A percentile compares a stretch with the other conserved stretches of the same genome.
These are phyloP conservation scores for Pichia sporocuriosa DNA, from an alignment of 805 yeast species.

Conservation along the genomic window DNA sequence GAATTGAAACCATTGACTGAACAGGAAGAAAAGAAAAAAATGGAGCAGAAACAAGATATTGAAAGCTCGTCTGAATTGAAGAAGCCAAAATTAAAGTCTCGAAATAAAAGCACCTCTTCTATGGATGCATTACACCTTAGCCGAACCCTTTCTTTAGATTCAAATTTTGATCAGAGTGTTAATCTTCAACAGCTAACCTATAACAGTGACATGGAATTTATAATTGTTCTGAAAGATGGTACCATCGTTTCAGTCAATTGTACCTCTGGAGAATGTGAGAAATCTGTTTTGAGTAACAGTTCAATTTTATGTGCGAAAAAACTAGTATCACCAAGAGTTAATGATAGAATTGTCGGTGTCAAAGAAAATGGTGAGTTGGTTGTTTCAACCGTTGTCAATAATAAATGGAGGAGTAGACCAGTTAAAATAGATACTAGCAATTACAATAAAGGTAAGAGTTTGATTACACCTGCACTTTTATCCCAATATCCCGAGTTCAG, in stretches of 20 bases:
- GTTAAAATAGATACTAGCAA: slow-evolving; percentile 40
- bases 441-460: slow-evolving; percentile 37
- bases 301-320: slow-evolving; percentile 47
- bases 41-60: too few species aligned
- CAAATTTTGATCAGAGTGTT: slow-evolving; percentile 27
- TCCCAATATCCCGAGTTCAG: slow-evolving; percentile 16
- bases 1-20: too few species aligned
- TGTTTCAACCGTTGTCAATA: slow-evolving; percentile 59
- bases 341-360: slow-evolving; percentile 60
- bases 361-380: slow-evolving; percentile 44
- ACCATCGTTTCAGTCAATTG: slow-evolving; percentile 43
- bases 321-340: slow-evolving; percentile 64
- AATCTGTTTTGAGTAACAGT: slow-evolving; percentile 26
- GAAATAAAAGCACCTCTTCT: too few species aligned
- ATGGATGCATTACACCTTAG: background rate
- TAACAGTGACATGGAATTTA: slow-evolving; percentile 37
- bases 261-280: slow-evolving; percentile 38
- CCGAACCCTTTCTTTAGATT: slow-evolving; percentile 28
- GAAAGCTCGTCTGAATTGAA: too few species aligned
- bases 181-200: slow-evolving; percentile 24
- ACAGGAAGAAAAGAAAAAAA: background rate
- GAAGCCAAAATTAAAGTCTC: too few species aligned
- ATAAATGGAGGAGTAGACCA: slow-evolving; percentile 56
- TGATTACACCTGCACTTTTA: slow-evolving; percentile 34
- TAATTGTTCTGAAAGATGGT: slow-evolving; percentile 48